Evolutionary conservation across 345 rosid species (phyloP).

Genomic region (Angophora floribunda): DNA sequence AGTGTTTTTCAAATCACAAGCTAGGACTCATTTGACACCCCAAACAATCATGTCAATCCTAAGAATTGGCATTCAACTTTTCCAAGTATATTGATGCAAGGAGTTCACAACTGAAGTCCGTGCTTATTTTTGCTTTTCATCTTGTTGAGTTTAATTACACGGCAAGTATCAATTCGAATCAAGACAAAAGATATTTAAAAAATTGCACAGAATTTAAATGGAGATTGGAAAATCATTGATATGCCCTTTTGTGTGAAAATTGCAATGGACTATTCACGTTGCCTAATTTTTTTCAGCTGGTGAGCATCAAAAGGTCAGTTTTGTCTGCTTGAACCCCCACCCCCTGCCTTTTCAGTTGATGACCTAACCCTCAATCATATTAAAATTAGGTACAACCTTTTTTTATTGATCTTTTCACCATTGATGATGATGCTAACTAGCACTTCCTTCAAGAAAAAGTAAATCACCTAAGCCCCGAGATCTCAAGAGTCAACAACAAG

Average conservation of each 20-base stretch:
- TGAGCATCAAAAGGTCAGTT: background rate
- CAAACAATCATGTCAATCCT: rapidly evolving
- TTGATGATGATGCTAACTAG: background rate
- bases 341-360: background rate
- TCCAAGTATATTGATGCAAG: background rate
- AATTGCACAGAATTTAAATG: background rate
- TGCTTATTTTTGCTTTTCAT: background rate
- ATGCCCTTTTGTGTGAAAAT: background rate
- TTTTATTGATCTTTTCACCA: background rate
- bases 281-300: background rate
- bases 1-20: background rate
- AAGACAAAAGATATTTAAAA: background rate
- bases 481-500: background rate
- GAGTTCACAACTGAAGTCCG: rapidly evolving
- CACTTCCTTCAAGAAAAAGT: background rate
- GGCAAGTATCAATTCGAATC: background rate
- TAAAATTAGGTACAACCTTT: background rate
- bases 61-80: background rate
- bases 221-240: rapidly evolving
- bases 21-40: background rate
- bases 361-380: background rate
- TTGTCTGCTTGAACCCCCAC: background rate
- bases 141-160: background rate
- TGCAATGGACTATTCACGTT: background rate
- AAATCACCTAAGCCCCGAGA: background rate